A percentile compares a stretch with the other conserved stretches of the same genome.
These are phyloP conservation scores for Aspergillus olivimuriae DNA, from an alignment of 495 filamentous ascomycete species.

Conservation along the genomic window DNA sequence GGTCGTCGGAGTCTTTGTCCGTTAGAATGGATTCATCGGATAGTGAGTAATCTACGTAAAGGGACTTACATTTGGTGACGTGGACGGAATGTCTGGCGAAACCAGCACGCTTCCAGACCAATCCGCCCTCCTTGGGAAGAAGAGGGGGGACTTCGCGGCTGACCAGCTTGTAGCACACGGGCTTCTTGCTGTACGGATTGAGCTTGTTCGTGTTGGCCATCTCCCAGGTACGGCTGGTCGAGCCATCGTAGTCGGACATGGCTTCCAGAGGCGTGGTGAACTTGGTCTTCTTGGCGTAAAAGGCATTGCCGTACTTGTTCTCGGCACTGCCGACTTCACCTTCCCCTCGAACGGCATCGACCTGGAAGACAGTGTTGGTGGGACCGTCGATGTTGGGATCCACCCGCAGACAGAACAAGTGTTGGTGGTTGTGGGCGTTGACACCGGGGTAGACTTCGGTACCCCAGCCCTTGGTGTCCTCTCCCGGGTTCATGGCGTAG, in stretches of 20 bases:
- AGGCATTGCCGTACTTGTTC: conserved; percentile 92
- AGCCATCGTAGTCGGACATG: conserved; percentile 75
- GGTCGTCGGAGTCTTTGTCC: conserved; percentile 73
- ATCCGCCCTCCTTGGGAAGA: conserved; percentile 73
- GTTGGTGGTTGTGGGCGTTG: conserved; percentile 81
- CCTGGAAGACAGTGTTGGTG: conserved; percentile 79
- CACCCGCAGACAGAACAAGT: conserved; percentile 87
- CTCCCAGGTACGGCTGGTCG: conserved; percentile 81
- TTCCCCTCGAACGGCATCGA: conserved; percentile 59
- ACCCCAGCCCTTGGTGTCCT: conserved; percentile 85
- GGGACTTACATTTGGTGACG: conserved; percentile 78
- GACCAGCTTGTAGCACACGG: conserved; percentile 86
- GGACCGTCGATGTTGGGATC: conserved; percentile 88
- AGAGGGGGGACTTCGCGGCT: conserved; percentile 74
- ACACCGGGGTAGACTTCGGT: conserved; percentile 90
- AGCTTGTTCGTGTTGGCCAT: conserved; percentile 80
- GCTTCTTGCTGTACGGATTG: conserved; percentile 81
- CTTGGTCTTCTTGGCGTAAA: conserved; percentile 84
- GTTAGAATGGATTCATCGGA: too few relatives aligned
- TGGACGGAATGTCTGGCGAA: conserved; percentile 90
- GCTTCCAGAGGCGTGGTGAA: conserved; percentile 66
- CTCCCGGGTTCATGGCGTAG: conserved; percentile 74
- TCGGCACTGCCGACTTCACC: conserved; percentile 71
- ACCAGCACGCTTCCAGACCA: conserved; percentile 91
- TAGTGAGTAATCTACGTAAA: not conserved